Evolutionary conservation across 352 stramenopile genomes (phyloP), one percentile per base, ranked within the genome.

Genomic region (Pythium volutum): DNA sequence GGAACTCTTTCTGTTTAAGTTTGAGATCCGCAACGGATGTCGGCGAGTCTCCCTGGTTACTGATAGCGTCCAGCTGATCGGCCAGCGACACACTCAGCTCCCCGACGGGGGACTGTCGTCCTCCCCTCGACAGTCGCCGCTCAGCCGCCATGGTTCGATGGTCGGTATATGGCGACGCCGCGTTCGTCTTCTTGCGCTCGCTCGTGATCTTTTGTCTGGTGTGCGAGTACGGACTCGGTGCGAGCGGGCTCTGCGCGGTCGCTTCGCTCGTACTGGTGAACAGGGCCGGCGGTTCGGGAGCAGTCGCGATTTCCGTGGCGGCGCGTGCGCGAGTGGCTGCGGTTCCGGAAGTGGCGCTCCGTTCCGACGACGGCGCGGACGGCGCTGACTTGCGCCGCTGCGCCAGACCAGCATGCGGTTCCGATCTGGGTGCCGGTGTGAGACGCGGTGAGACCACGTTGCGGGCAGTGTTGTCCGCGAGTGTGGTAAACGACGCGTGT

Each of bases 131-230:
- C 23, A 55, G 14, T 25, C 64, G 48, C 33, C 67, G 69, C 16
- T 53, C 64, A 1, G 62, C 60, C 4, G 47, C 62, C n/a, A 45
- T 46, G 1, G 64, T n/a, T 34, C 56, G 49, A 22, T 64, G 67
- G 6, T 75, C 69, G 3, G 60, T 38, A 43, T 75, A 75, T 22
- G 69, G 67, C 0, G 65, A 71, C 23, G 69, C 64, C 7, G 69
- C 61, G 33, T 69, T 69, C 4, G 62, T 67, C 55, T 77, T 73
- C 43, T 69, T 71, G 39, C 62, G 66, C 27, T 73, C 58, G 15
- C 36, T 72, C 18, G 38, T 65, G 15, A 65, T 62, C 43, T 65
- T 63, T 55, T 74, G 66, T 42, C 63, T 74, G 0, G 67, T 60
- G 15, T 69, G 66, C 9, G 56, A 73, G 43, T 69, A 69, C 23